Percentiles rank a stretch among this genome's conserved stretches.
Evolutionary conservation across 2,329 filamentous ascomycete species (phyloP).

Genomic region (Aspergillus clavatus): DNA sequence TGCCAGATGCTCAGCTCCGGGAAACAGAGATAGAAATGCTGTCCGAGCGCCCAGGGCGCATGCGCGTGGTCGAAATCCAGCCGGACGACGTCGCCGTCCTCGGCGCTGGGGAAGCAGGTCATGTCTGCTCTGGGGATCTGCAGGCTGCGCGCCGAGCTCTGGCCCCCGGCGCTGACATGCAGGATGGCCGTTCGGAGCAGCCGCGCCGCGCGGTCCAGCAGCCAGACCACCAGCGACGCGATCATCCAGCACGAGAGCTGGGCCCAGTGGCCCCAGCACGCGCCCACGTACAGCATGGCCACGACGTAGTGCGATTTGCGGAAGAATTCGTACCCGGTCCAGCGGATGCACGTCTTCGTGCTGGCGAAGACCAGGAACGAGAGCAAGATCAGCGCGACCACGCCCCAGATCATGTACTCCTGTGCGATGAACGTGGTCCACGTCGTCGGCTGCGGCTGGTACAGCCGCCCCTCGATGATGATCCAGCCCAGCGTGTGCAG

Average conservation of each 20-base stretch:
- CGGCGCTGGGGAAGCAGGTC: slow-evolving; percentile 51
- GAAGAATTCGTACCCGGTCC: slow-evolving; percentile 73
- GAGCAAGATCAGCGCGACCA: slow-evolving; percentile 63
- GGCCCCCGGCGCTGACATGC: slow-evolving; percentile 57
- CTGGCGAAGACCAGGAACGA: slow-evolving; percentile 58
- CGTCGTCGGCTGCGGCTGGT: slow-evolving; percentile 64
- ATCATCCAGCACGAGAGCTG: slow-evolving; percentile 65
- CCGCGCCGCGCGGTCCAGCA: slow-evolving; percentile 58
- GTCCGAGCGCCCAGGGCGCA: slow-evolving; percentile 59
- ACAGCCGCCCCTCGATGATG: slow-evolving; percentile 60
- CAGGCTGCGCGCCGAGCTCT: too few species aligned
- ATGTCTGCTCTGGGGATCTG: slow-evolving; percentile 49
- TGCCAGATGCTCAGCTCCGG: slow-evolving; percentile 64
- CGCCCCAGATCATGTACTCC: slow-evolving; percentile 67
- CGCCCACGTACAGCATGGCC: slow-evolving; percentile 69
- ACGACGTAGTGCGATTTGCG: slow-evolving; percentile 68
- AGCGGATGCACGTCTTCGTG: slow-evolving; percentile 54
- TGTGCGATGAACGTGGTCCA: slow-evolving; percentile 56
- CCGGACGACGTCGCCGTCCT: slow-evolving; percentile 59
- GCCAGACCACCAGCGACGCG: slow-evolving; percentile 60
- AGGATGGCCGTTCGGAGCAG: slow-evolving; percentile 55
- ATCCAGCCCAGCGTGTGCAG: slow-evolving; percentile 70
- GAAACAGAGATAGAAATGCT: slow-evolving; percentile 70
- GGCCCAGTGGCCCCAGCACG: slow-evolving; percentile 71
- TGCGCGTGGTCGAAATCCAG: slow-evolving; percentile 62